Evolutionary conservation across 768 basidiomycete species (phyloP).

Genomic region (Pholiota molesta): DNA sequence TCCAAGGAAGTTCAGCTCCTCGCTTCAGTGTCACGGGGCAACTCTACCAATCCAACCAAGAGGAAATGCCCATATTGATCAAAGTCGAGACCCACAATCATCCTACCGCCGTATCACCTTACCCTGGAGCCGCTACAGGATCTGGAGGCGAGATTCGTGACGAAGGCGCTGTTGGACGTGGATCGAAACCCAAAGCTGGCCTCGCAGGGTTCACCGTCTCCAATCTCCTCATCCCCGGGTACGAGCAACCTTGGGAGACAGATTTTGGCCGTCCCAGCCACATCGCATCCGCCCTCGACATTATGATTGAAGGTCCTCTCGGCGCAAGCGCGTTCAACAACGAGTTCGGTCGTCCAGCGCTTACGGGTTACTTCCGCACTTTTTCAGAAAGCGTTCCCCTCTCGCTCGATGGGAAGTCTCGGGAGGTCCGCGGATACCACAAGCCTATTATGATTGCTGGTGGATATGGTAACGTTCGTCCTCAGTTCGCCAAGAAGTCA

Average conservation of each 20-base stretch:
- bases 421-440: constrained; percentile 92
- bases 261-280: constrained; percentile 90
- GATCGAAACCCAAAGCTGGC: constrained; percentile 96
- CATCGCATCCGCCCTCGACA: constrained; percentile 91
- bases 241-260: constrained; percentile 93
- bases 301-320: constrained; percentile 96
- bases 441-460: constrained; percentile 99
- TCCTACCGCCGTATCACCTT: constrained; percentile 97
- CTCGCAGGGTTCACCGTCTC: constrained; percentile 92
- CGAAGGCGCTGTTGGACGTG: constrained; percentile 94
- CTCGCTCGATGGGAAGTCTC: constrained; percentile 44
- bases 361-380: constrained; percentile 94
- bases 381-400: constrained; percentile 80
- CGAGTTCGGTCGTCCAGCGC: constrained; percentile 93
- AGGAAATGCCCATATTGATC: constrained; percentile 86
- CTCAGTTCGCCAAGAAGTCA: constrained; percentile 78
- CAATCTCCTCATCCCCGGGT: constrained; percentile 91
- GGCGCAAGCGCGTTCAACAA: constrained; percentile 98
- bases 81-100: constrained; percentile 99
- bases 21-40: constrained; percentile 63
- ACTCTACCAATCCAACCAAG: constrained; percentile 60
- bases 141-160: constrained; percentile 99
- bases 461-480: constrained; percentile 92
- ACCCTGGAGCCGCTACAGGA: constrained; percentile 97
- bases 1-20: constrained; percentile 75